Percentiles rank a stretch among this genome's conserved stretches.
These are phyloP conservation scores for Pochonia chlamydosporia DNA, from an alignment of 2,329 filamentous ascomycete species.

Conservation along the genomic window DNA sequence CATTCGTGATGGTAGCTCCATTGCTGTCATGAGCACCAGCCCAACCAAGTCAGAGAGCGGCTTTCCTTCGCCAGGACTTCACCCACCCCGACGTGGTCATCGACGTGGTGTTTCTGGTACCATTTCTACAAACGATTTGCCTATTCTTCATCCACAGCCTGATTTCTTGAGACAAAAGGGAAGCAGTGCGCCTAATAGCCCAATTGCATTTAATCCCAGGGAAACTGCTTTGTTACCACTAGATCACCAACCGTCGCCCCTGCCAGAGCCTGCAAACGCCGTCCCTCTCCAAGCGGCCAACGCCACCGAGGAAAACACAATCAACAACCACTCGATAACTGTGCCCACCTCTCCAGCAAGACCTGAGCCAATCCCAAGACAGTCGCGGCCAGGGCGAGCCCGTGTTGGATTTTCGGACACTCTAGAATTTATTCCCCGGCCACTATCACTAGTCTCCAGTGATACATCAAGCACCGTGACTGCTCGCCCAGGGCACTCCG, in stretches of 20 bases:
- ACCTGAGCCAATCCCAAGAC: conserved; percentile 14
- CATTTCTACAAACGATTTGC: conserved; percentile 78
- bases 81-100: conserved; percentile 58
- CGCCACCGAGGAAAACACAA: not conserved
- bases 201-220: conserved; percentile 37
- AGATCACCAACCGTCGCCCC: conserved; percentile 6
- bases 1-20: conserved; percentile 49
- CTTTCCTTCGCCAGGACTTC: conserved; percentile 50
- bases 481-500: conserved; percentile 62
- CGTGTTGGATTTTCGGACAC: conserved; percentile 81
- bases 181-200: conserved; percentile 61
- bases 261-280: conserved; percentile 9
- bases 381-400: conserved; percentile 40
- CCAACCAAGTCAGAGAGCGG: conserved; percentile 60
- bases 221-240: conserved; percentile 18
- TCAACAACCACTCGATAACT: conserved; percentile 6
- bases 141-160: conserved; percentile 57
- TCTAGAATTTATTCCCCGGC: conserved; percentile 76
- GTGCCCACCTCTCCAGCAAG: conserved; percentile 7
- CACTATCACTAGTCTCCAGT: conserved; percentile 76
- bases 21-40: conserved; percentile 61
- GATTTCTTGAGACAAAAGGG: conserved; percentile 45
- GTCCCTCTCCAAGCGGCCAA: not conserved
- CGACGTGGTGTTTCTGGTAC: conserved; percentile 66
- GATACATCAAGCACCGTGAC: conserved; percentile 77